These are phyloP conservation scores for Trypanosomatidae sp. DNA, from an alignment of 208 protist genomes.

Conservation along the genomic window DNA sequence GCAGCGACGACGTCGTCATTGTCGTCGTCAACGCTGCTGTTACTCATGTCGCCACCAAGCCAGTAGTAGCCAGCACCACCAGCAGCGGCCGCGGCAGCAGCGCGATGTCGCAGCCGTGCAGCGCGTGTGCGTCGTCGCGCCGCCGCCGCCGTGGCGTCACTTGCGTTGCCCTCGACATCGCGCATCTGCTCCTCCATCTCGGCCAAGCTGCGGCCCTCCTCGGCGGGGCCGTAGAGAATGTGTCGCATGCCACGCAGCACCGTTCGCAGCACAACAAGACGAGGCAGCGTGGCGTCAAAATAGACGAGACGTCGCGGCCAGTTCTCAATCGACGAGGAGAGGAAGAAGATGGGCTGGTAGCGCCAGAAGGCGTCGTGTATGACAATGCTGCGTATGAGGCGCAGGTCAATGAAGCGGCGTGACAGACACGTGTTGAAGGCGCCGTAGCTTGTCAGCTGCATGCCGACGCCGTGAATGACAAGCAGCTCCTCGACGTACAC, in stretches of 20 bases:
- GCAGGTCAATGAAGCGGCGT: slow-evolving; percentile 41
- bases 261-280: slow-evolving; percentile 45
- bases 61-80: no score
- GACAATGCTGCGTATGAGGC: slow-evolving; percentile 51
- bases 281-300: slow-evolving; percentile 64
- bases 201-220: slow-evolving; percentile 34
- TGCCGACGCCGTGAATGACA: slow-evolving; percentile 56
- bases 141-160: slow-evolving; percentile 11
- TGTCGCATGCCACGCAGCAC: slow-evolving; percentile 52
- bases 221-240: slow-evolving; percentile 60
- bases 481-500: slow-evolving; percentile 67
- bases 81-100: no score
- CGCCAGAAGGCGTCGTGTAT: slow-evolving; percentile 79
- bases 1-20: no score
- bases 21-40: no score
- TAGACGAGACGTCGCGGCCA: slow-evolving; percentile 29
- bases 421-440: slow-evolving; percentile 32
- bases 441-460: slow-evolving; percentile 62
- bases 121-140: no score
- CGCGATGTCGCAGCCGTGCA: no score
- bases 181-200: slow-evolving; percentile 32
- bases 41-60: no score
- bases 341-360: slow-evolving; percentile 68
- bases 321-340: slow-evolving; percentile 70
- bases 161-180: slow-evolving; percentile 19